Evolutionary conservation across 306 rosid species (phyloP).

Genomic region (Canavalia ensiformis): DNA sequence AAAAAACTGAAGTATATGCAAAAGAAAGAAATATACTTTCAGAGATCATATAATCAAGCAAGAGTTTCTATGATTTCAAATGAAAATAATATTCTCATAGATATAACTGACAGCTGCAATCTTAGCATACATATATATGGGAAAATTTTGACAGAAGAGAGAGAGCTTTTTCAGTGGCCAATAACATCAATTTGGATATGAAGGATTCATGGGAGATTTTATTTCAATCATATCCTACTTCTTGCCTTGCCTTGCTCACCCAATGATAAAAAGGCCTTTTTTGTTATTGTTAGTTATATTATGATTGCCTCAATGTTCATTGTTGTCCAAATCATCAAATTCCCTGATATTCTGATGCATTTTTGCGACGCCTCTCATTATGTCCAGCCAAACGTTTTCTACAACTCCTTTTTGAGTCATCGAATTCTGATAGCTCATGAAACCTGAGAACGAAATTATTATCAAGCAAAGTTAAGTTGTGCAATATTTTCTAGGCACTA

Average conservation of each 20-base stretch:
- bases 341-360: constrained; percentile 63
- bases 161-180: constrained; percentile 59
- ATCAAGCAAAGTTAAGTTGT: background rate
- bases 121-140: background rate
- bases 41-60: background rate
- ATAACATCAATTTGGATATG: constrained; percentile 24
- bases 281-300: background rate
- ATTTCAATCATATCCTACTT: constrained; percentile 41
- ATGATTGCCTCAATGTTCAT: constrained; percentile 24
- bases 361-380: constrained; percentile 90
- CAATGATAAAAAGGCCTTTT: background rate
- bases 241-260: constrained; percentile 22
- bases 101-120: background rate
- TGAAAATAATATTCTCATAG: constrained; percentile 9
- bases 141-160: constrained; percentile 77
- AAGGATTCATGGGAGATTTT: constrained; percentile 41
- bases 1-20: background rate
- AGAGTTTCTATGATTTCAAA: background rate
- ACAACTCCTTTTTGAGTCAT: constrained; percentile 86
- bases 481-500: background rate
- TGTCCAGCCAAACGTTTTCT: constrained; percentile 96
- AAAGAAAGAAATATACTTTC: background rate
- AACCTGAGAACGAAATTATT: constrained; percentile 60
- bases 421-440: constrained; percentile 81
- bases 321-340: constrained; percentile 39